These are phyloP conservation scores for Fagopyrum esculentum DNA, from an alignment of 148 eudicot genomes.

Conservation along the genomic window DNA sequence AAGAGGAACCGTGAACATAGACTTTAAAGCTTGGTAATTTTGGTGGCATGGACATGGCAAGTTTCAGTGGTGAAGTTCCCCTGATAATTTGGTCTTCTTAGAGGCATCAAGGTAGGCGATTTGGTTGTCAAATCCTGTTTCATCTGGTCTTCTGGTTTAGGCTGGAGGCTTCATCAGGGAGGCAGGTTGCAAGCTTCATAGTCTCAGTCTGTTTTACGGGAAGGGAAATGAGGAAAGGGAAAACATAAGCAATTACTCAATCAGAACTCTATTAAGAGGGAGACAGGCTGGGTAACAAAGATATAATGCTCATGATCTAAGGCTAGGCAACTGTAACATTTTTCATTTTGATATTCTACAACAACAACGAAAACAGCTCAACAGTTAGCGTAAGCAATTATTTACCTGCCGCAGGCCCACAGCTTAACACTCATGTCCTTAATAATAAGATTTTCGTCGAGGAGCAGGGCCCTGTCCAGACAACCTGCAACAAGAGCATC, in stretches of 20 bases:
- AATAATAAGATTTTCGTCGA: constrained; percentile 62
- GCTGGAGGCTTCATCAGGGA: constrained; percentile 71
- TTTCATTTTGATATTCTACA: not conserved
- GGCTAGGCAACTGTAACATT: constrained; percentile 6
- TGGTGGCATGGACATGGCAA: constrained; percentile 66
- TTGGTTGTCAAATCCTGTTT: constrained; percentile 52
- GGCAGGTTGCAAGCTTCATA: constrained; percentile 77
- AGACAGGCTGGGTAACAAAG: constrained; percentile 26
- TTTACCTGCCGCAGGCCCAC: constrained; percentile 50
- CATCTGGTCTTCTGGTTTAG: constrained; percentile 95
- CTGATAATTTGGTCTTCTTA: constrained; percentile 54
- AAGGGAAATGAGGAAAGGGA: constrained; percentile 70
- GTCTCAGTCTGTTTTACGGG: constrained; percentile 82
- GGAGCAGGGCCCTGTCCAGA: constrained; percentile 53
- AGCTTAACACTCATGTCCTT: constrained; percentile 21
- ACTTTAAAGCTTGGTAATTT: constrained; percentile 48
- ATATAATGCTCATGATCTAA: constrained; percentile 20
- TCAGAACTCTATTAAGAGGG: constrained; percentile 38
- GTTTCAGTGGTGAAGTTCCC: constrained; percentile 55
- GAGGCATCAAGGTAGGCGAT: constrained; percentile 70
- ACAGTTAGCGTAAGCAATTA: constrained; percentile 9
- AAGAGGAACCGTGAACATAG: constrained; percentile 53
- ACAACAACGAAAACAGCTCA: constrained; percentile 3
- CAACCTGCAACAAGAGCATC: constrained; percentile 41
- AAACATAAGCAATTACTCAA: constrained; percentile 44